A percentile compares a stretch with the other conserved stretches of the same genome.
phyloP scores from a whole-genome alignment of 192 early-diverging fungal species.

The Entomortierella parvispora region DNA sequence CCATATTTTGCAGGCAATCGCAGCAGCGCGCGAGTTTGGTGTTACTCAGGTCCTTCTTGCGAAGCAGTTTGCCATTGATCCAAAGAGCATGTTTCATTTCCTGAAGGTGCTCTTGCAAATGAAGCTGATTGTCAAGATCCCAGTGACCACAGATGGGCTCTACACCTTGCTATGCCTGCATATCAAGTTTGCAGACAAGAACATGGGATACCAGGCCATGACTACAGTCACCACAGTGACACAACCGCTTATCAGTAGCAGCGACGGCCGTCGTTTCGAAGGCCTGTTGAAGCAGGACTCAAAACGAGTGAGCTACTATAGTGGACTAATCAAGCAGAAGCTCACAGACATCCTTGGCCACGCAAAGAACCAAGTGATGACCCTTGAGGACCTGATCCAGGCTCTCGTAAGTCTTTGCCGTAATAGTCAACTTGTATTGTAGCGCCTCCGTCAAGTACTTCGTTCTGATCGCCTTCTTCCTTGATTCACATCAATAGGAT shows the following conservation, averaged over 20 bases:
- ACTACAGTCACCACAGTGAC: slow-evolving; percentile 30
- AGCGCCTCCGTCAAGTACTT: no score
- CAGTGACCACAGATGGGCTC: slow-evolving; percentile 65
- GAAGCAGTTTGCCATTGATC: slow-evolving; percentile 64
- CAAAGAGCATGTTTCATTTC: slow-evolving; percentile 70
- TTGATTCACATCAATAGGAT: no score
- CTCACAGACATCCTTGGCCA: slow-evolving; percentile 62
- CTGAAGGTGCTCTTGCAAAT: slow-evolving; percentile 60
- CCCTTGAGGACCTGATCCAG: slow-evolving; percentile 61
- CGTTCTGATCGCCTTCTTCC: no score
- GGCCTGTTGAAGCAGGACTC: slow-evolving; percentile 27
- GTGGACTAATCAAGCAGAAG: slow-evolving; percentile 63
- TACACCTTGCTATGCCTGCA: slow-evolving; percentile 70
- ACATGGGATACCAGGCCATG: slow-evolving; percentile 56
- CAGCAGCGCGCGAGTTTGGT: slow-evolving; percentile 56
- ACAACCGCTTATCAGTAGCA: slow-evolving; percentile 1
- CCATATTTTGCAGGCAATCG: slow-evolving; percentile 56
- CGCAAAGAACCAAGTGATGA: slow-evolving; percentile 64
- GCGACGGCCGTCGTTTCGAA: slow-evolving; percentile 16
- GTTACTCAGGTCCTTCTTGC: slow-evolving; percentile 67
- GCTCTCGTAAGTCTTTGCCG: slow-evolving; percentile 57
- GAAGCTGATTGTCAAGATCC: slow-evolving; percentile 70
- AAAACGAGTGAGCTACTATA: slow-evolving; percentile 58
- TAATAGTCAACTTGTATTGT: no score
- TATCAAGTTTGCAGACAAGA: slow-evolving; percentile 59